phyloP scores from a whole-genome alignment of 345 rosid species.

The Heritiera fomes region DNA sequence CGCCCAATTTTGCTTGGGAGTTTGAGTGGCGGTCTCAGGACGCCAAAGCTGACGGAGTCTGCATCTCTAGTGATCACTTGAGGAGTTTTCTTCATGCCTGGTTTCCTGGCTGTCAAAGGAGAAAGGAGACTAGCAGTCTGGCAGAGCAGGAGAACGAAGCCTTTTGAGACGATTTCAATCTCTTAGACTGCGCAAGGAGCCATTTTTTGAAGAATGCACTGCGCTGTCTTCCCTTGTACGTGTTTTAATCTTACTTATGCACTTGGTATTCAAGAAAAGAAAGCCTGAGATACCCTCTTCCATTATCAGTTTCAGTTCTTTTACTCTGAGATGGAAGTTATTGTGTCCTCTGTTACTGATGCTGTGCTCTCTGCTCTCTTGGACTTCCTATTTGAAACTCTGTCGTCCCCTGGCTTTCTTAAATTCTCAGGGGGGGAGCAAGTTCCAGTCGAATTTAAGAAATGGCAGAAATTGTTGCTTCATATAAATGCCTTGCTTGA shows the following conservation, averaged over 20 bases:
- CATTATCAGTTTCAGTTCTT: not conserved
- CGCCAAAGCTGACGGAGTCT: not conserved
- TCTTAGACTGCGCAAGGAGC: not conserved
- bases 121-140: not conserved
- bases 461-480: conserved; percentile 21
- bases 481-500: conserved; percentile 16
- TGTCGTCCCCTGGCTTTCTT: conserved; percentile 1
- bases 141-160: not conserved
- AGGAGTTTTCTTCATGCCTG: not conserved
- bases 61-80: not conserved
- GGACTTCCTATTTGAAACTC: not conserved
- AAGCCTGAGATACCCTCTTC: not conserved
- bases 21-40: not conserved
- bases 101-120: not conserved
- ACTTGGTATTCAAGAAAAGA: not conserved
- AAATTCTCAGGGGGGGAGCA: not conserved
- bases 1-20: too few relatives aligned
- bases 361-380: conserved; percentile 18
- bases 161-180: not conserved
- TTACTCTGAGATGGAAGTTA: not conserved
- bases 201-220: not conserved
- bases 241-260: too few relatives aligned
- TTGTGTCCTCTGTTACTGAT: not conserved
- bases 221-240: not conserved
- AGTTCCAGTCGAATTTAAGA: conserved; percentile 23